Evolutionary conservation across 371 early-diverging fungal genomes (phyloP), one percentile per base, ranked within the genome.

Genomic region (Mucor irregularis): DNA sequence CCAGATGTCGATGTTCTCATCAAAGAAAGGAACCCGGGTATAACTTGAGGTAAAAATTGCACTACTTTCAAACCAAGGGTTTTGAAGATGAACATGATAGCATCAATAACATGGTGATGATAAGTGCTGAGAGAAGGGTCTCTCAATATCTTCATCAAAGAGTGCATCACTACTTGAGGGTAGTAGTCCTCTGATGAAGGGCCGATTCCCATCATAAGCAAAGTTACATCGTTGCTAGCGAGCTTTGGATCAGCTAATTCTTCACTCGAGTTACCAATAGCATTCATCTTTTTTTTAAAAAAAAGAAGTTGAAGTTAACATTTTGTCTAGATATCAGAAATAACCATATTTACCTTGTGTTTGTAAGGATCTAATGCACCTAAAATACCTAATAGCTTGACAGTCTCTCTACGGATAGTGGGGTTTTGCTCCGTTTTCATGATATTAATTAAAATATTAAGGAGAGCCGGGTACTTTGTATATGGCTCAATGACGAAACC

Each of bases 341-440:
- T n/a, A n/a, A n/a, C n/a, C n/a, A 35, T 30, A 13, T 34, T 39
- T 66, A 91, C 86, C 82, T 91, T 94, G 73, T 94, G 91, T 49
- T 84, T 78, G 67, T 95, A 95, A 16, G 99, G 97, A 82, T 97
- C 97, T 17, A 98, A 69, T 1, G 99, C 99, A 40, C 99, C 99
- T 10, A 98, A 71, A 24, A 93, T 92, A 57, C 99, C 99, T 64
- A 98, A 84, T 16, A 93, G 69, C 57, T 91, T 94, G 35, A 96
- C 89, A 0, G 93, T 90, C 63, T 96, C 95, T 16, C 87, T 76
- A 26, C 96, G 81, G 24, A 97, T 88, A 4, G 58, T 69, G 9
- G 59, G 63, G 17, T 64, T 81, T 61, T 84, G 90, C 73, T 96
- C 97, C 0, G 90, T 84, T 64, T 93, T 93, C 52, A 98, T 71